Base-by-base conservation (phyloP, 805 yeast genomes). In the Ogataea paraovalis region DNA sequence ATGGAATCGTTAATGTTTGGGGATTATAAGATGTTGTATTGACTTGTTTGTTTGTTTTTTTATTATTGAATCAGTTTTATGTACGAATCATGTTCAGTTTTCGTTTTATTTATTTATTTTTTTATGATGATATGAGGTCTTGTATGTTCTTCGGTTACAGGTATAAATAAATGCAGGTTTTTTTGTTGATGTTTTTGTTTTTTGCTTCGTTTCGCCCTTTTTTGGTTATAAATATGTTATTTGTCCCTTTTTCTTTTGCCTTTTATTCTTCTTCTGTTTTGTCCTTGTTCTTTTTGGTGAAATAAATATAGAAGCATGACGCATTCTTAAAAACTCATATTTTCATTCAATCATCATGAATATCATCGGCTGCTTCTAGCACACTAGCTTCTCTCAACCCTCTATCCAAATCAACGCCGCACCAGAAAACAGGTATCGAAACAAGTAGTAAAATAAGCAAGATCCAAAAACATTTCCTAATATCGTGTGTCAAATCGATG, bases 401-500 rank as follows among this genome's bases (percentile, higher is more conserved):
- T 50, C 91, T 72, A 27, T 76, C 79, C 20, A 85, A 71, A 56
- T 85, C 80, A 43, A 85, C 67, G 13, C 67, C 51, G 13, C 65
- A 61, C 27, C 54, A 49, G 46, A 83, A 78, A n/a, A 85, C 65
- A 2, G 85, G 85, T 7, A 85, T 58, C 2, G 89, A 73, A 4
- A 77, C 22, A 3, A 83, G 37, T 56, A 86, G 64, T 53, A 85
- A 67, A 0, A 65, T 61, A 44, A 83, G 72, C 47, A 86, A 60
- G 47, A 86, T 73, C 71, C 79, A 84, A 60, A 86, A 87, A 13
- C 89, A 78, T 58, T 83, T 81, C 41, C 94, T 70, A 45, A 86
- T 83, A 49, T 85, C 82, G 60, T 86, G 92, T 0, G 89, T 83
- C 48, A 67, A 68, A 65, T 87, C 90, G 3, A 87, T 82, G 43